phyloP scores from a whole-genome alignment of 768 basidiomycete species.

The Phylloporus rhodoxanthus region DNA sequence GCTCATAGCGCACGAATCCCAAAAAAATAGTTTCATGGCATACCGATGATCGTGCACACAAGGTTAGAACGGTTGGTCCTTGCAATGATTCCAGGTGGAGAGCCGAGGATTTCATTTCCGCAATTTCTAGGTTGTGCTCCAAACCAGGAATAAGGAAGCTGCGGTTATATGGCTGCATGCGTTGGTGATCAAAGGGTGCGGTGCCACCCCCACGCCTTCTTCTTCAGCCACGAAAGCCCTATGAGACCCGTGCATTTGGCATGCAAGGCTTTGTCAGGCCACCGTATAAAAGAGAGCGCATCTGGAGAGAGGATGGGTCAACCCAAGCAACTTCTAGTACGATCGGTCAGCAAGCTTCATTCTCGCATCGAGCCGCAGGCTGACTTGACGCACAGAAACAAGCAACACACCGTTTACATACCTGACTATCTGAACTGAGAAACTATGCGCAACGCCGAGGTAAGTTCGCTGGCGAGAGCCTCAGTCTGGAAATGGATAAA shows the following conservation, averaged over 20 bases:
- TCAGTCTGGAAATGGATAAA: not conserved
- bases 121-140: not conserved
- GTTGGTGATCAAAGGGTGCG: not conserved
- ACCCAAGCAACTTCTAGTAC: not conserved
- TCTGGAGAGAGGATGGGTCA: not conserved
- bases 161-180: not conserved
- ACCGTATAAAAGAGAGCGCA: conserved; percentile 11
- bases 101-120: conserved; percentile 10
- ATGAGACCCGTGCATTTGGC: not conserved
- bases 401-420: not conserved
- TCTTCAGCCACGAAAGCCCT: not conserved
- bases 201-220: not conserved
- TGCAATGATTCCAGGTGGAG: not conserved
- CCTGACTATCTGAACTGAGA: not conserved
- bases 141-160: conserved; percentile 1
- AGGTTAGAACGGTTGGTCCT: not conserved
- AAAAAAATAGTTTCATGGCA: not conserved
- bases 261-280: not conserved
- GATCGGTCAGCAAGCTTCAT: conserved; percentile 9
- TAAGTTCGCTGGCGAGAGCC: not conserved
- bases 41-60: not conserved
- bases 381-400: conserved; percentile 6
- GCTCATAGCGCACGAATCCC: too few relatives aligned
- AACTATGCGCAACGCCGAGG: conserved; percentile 12
- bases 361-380: not conserved